Evolutionary conservation across 352 stramenopile genomes (phyloP), one percentile per base, ranked within the genome.

Genomic region (Phytopythium litorale): DNA sequence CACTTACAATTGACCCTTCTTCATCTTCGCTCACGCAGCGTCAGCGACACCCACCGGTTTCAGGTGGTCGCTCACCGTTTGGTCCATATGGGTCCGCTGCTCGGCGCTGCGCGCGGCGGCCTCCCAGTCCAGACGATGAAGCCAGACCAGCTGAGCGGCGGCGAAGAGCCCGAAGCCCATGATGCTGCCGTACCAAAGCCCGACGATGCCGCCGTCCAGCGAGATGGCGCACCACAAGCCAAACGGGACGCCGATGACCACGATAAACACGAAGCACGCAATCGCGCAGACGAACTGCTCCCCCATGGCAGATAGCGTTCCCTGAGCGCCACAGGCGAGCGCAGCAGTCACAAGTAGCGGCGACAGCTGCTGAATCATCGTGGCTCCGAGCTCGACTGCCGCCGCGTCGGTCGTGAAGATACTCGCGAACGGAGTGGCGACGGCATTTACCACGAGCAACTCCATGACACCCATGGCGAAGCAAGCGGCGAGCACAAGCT

Each of bases 141-240:
- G 52, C 67, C 67, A 73, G 1, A 61, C 15, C n/a, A 67, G 9
- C 28, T 61, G 62, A 18, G 45, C 63, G 19, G 60, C 21, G 1
- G 53, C 67, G 42, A 45, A 70, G 19, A 64, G n/a, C 11, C 62
- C 19, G 21, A 70, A 60, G 18, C 63, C 67, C 4, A 67, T 33
- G 16, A 63, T 50, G 32, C 56, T 64, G 9, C 67, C 67, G n/a
- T 63, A 37, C 67, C 67, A 73, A 13, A 70, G 58, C 7, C 67
- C 67, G 13, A 70, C 59, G 35, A 73, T 63, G 21, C 67, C 67
- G 33, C 58, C 53, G 32, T 59, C 40, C 4, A 62, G 19, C 19
- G 33, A 35, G 21, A 70, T 48, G 9, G 67, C 67, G 33, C 69
- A 62, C 45, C 40, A 52, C 13, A 70, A 8, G 21, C 67, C 67